Evolutionary conservation across 192 early-diverging fungal species (phyloP).

Genomic region (Pecoramyces ruminantium): DNA sequence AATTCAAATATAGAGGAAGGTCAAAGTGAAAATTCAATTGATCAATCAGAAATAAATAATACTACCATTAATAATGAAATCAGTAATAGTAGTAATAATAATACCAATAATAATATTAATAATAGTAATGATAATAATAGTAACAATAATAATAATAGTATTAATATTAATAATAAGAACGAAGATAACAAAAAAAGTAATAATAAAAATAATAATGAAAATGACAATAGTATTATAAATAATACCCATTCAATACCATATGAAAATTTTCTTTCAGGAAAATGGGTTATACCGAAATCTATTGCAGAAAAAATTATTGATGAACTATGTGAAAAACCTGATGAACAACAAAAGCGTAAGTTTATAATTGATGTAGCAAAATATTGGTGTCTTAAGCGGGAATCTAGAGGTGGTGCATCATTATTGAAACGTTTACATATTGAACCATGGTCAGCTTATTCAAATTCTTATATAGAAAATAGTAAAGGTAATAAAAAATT

Average conservation of each 20-base stretch:
- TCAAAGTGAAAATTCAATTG: neutral
- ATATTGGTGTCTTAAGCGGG: constrained; percentile 93
- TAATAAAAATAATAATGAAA: no score
- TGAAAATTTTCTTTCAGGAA: neutral
- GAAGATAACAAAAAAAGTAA: no score
- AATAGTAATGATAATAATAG: no score
- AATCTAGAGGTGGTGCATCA: constrained; percentile 76
- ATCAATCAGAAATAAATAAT: neutral
- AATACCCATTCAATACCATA: neutral
- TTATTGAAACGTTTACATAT: constrained; percentile 87
- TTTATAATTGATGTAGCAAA: constrained; percentile 54
- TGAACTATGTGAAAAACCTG: neutral
- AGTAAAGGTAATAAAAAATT: constrained; percentile 33
- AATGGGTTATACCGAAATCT: neutral
- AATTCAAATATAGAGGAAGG: neutral
- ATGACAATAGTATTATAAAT: no score
- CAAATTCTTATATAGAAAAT: constrained; percentile 42
- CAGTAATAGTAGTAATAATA: neutral
- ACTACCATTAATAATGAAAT: no score
- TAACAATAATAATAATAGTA: no score
- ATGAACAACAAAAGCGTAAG: constrained; percentile 21
- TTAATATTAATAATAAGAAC: no score
- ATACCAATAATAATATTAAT: no score
- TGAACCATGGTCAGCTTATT: constrained; percentile 34
- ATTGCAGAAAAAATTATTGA: neutral